phyloP scores from a whole-genome alignment of 1,139 yeast genomes.

The Sugiyamaella xylanicola region DNA sequence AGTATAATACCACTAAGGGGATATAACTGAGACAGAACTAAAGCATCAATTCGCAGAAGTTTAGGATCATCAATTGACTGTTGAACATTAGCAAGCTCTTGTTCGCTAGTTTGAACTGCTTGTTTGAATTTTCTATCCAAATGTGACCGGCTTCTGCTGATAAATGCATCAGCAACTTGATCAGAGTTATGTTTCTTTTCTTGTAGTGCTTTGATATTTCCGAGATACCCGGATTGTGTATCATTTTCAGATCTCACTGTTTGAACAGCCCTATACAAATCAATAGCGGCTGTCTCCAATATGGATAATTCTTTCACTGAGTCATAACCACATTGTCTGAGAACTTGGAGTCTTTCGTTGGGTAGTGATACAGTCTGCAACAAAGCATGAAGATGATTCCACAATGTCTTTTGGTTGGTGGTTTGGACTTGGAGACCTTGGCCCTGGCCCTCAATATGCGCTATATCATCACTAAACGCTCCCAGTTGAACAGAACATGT shows the following conservation, averaged over 20 bases:
- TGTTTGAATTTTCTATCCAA: conserved; percentile 50
- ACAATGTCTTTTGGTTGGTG: conserved; percentile 73
- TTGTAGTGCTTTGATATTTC: conserved; percentile 71
- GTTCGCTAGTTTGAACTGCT: conserved; percentile 31
- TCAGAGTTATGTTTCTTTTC: conserved; percentile 69
- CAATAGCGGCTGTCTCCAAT: conserved; percentile 63
- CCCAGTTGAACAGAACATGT: conserved; percentile 61
- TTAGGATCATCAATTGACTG: conserved; percentile 27
- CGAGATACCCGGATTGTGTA: conserved; percentile 48
- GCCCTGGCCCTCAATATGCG: conserved; percentile 71
- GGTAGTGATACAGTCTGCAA: conserved; percentile 70
- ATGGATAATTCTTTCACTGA: conserved; percentile 48
- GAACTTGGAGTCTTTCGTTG: conserved; percentile 53
- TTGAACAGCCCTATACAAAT: conserved; percentile 61
- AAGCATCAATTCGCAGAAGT: conserved; percentile 28
- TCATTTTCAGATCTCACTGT: conserved; percentile 30
- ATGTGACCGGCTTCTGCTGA: conserved; percentile 41
- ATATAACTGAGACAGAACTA: conserved; percentile 40
- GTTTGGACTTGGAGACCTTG: conserved; percentile 84
- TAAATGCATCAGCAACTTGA: conserved; percentile 56
- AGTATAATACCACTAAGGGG: conserved; percentile 64
- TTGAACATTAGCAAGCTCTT: background rate
- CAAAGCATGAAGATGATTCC: conserved; percentile 68
- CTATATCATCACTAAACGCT: conserved; percentile 66
- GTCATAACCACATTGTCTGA: conserved; percentile 55